Percentiles rank a stretch among this genome's conserved stretches.
phyloP scores from a whole-genome alignment of 2,329 filamentous ascomycete species.

The Colletotrichum melonis region DNA sequence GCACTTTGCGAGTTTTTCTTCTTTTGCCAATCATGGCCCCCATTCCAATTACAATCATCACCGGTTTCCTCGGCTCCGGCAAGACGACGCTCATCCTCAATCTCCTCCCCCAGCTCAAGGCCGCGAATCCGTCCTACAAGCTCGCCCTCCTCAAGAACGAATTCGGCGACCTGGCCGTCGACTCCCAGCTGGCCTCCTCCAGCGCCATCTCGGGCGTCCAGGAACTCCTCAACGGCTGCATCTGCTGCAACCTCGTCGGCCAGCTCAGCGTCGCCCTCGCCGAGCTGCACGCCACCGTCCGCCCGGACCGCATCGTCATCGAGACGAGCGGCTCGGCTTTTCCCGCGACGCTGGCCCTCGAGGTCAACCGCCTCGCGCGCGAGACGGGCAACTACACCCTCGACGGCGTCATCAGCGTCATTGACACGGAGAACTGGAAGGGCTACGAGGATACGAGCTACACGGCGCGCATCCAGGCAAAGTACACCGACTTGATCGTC shows the following conservation, averaged over 20 bases:
- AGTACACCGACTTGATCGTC: slow-evolving; percentile 90
- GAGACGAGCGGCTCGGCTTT: slow-evolving; percentile 93
- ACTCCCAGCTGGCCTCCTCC: slow-evolving; percentile 88
- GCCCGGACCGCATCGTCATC: slow-evolving; percentile 88
- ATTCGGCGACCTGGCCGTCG: slow-evolving; percentile 93
- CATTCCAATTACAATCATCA: slow-evolving; percentile 93
- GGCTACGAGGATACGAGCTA: slow-evolving; percentile 93
- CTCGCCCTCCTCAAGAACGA: slow-evolving; percentile 98
- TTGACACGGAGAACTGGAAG: slow-evolving; percentile 95
- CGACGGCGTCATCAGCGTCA: slow-evolving; percentile 89
- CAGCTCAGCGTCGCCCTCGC: slow-evolving; percentile 84
- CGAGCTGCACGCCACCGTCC: slow-evolving; percentile 70
- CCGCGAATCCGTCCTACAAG: slow-evolving; percentile 79
- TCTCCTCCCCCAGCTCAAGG: slow-evolving; percentile 87
- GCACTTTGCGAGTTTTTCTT: not conserved
- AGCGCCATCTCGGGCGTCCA: slow-evolving; percentile 88
- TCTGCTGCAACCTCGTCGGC: slow-evolving; percentile 98
- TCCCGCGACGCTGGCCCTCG: slow-evolving; percentile 89
- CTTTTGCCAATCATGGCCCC: slow-evolving; percentile 62
- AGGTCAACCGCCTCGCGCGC: slow-evolving; percentile 83
- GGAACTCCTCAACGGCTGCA: slow-evolving; percentile 95
- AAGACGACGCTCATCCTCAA: slow-evolving; percentile 97
- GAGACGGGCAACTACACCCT: slow-evolving; percentile 78
- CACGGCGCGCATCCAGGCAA: slow-evolving; percentile 88
- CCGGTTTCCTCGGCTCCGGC: slow-evolving; percentile 94